Conservation (phyloP, 2,329 filamentous ascomycete genomes). For the Cadophora luteo-olivacea region DNA sequence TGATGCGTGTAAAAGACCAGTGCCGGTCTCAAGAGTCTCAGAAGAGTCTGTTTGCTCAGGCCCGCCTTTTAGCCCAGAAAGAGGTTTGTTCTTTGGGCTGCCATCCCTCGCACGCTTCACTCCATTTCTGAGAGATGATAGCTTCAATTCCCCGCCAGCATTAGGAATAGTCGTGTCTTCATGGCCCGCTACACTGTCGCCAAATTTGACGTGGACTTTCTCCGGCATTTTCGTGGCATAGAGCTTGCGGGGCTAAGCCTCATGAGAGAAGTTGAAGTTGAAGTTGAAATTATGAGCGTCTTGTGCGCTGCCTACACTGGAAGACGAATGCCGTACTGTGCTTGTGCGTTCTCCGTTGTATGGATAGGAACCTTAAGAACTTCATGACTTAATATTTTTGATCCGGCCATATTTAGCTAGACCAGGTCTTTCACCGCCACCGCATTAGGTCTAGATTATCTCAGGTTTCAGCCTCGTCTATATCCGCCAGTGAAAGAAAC, state of each 20-base stretch:
- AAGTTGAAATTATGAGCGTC: background rate
- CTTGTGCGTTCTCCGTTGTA: background rate
- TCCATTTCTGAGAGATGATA: conserved; percentile 10
- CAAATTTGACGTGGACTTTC: conserved; percentile 49
- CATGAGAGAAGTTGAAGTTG: background rate
- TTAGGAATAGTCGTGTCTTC: background rate
- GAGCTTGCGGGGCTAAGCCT: background rate
- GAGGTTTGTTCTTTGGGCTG: conserved; percentile 21
- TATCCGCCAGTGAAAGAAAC: no score
- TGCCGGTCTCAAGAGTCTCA: background rate
- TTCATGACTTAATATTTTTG: background rate
- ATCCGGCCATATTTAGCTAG: background rate
- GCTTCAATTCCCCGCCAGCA: background rate
- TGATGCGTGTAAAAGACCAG: background rate
- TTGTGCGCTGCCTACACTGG: background rate
- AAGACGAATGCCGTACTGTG: background rate
- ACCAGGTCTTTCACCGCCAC: background rate
- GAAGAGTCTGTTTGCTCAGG: background rate
- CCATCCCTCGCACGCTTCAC: conserved; percentile 31
- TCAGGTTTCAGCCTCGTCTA: background rate
- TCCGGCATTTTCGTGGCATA: conserved; percentile 47
- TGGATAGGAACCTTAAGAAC: background rate
- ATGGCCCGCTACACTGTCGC: conserved; percentile 40
- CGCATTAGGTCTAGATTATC: background rate
- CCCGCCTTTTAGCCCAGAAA: background rate